These are phyloP conservation scores for Malania oleifera DNA, from an alignment of 164 flowering plant species.

Conservation along the genomic window DNA sequence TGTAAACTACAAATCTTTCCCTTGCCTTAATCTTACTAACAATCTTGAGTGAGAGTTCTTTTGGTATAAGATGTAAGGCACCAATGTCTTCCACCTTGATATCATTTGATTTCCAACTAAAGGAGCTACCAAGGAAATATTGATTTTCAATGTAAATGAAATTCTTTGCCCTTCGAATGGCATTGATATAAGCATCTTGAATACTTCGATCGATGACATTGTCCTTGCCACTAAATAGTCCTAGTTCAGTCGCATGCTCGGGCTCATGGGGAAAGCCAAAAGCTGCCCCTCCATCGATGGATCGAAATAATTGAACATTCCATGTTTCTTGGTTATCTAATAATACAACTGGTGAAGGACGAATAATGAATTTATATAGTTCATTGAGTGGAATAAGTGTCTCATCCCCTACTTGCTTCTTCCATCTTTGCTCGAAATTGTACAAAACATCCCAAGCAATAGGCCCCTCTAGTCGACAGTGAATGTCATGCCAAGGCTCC, in stretches of 20 bases:
- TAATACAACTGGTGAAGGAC: slow-evolving; percentile 21
- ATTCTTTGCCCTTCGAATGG: slow-evolving; percentile 59
- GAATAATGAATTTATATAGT: slow-evolving; percentile 23
- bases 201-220: slow-evolving; percentile 55
- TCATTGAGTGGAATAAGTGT: slow-evolving; percentile 16
- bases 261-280: slow-evolving; percentile 39
- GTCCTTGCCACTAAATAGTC: slow-evolving; percentile 54
- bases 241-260: slow-evolving; percentile 29
- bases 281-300: slow-evolving; percentile 64
- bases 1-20: slow-evolving; percentile 57
- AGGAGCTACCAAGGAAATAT: slow-evolving; percentile 69
- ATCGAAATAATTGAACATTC: slow-evolving; percentile 65
- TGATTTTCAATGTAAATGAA: slow-evolving; percentile 79
- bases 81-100: slow-evolving; percentile 33
- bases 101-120: slow-evolving; percentile 38
- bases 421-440: slow-evolving; percentile 76
- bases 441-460: slow-evolving; percentile 72
- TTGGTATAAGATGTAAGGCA: slow-evolving; percentile 58
- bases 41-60: slow-evolving; percentile 65
- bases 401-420: slow-evolving; percentile 32
- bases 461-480: slow-evolving; percentile 62
- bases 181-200: slow-evolving; percentile 65
- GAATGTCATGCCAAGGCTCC: slow-evolving; percentile 85
- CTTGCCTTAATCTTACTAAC: slow-evolving; percentile 61
- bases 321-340: slow-evolving; percentile 34